A percentile compares a stretch with the other conserved stretches of the same genome.
Evolutionary conservation across 1,139 yeast genomes (phyloP).

Genomic region (Meyerozyma carpophila): DNA sequence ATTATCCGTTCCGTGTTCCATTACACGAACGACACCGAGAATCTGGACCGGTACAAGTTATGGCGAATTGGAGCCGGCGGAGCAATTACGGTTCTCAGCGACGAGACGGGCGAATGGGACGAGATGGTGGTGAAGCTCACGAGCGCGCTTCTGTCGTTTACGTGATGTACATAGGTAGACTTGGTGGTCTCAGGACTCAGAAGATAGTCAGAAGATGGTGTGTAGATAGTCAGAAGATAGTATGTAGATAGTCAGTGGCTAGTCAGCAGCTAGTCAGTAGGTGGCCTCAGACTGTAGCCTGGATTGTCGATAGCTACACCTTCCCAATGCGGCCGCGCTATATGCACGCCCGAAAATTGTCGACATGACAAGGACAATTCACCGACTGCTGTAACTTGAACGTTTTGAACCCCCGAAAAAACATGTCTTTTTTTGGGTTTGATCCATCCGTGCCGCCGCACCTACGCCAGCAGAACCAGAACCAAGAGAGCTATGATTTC

Average conservation of each 20-base stretch:
- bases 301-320: no score
- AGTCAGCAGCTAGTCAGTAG: no score
- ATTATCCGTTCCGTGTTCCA: slow-evolving; percentile 79
- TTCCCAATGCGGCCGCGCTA: background rate
- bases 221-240: background rate
- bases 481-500: slow-evolving; percentile 51
- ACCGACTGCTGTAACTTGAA: background rate
- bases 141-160: slow-evolving; percentile 69
- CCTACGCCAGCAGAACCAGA: slow-evolving; percentile 7
- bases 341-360: background rate
- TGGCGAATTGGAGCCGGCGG: slow-evolving; percentile 99
- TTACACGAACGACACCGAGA: slow-evolving; percentile 47
- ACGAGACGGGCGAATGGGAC: slow-evolving; percentile 80
- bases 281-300: no score
- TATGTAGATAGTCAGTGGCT: no score
- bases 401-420: background rate
- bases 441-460: slow-evolving; percentile 42
- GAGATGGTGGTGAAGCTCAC: slow-evolving; percentile 82
- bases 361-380: background rate
- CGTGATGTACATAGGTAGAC: slow-evolving; percentile 2
- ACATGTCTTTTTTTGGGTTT: slow-evolving; percentile 57
- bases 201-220: no score
- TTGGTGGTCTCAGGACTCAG: no score
- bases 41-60: slow-evolving; percentile 20
- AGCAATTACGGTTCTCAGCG: slow-evolving; percentile 88